Evolutionary conservation across 2,329 filamentous ascomycete species (phyloP).

Genomic region (Sodiomyces alkalinus): DNA sequence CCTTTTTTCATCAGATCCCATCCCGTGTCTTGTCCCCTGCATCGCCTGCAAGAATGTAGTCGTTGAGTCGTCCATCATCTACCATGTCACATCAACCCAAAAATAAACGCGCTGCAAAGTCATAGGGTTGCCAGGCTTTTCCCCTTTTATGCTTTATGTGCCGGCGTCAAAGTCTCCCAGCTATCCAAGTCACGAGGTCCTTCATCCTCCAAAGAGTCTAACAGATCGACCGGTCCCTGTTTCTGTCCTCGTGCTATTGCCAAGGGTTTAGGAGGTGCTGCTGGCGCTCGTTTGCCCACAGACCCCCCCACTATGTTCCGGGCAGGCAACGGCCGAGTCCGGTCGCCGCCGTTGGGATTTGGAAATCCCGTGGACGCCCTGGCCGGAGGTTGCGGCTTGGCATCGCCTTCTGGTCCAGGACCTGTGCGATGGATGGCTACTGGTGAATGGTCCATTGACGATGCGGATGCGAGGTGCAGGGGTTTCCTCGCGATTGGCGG

Average conservation of each 20-base stretch:
- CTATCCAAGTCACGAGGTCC: constrained; percentile 28
- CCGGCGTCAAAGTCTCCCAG: constrained; percentile 42
- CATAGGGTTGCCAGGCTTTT: too few relatives aligned
- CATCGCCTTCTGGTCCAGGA: too few relatives aligned
- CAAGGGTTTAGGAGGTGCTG: constrained; percentile 2
- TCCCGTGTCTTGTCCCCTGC: too few relatives aligned
- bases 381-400: constrained; percentile 6
- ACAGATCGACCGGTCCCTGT: constrained; percentile 18
- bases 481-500: constrained; percentile 51
- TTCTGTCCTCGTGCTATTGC: constrained; percentile 6
- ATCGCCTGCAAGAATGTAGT: too few relatives aligned
- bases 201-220: constrained; percentile 34
- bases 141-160: too few relatives aligned
- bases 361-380: constrained; percentile 6
- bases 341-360: background rate
- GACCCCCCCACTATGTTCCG: constrained; percentile 3
- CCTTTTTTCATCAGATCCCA: too few relatives aligned
- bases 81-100: too few relatives aligned
- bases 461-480: constrained; percentile 29
- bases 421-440: too few relatives aligned
- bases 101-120: too few relatives aligned
- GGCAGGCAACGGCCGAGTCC: background rate
- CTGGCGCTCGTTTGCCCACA: constrained; percentile 4
- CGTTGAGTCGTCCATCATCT: too few relatives aligned
- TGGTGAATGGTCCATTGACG: too few relatives aligned